Evolutionary conservation across 2,329 filamentous ascomycete species (phyloP), one percentile per base, ranked within the genome.

Genomic region (Tolypocladium album): DNA sequence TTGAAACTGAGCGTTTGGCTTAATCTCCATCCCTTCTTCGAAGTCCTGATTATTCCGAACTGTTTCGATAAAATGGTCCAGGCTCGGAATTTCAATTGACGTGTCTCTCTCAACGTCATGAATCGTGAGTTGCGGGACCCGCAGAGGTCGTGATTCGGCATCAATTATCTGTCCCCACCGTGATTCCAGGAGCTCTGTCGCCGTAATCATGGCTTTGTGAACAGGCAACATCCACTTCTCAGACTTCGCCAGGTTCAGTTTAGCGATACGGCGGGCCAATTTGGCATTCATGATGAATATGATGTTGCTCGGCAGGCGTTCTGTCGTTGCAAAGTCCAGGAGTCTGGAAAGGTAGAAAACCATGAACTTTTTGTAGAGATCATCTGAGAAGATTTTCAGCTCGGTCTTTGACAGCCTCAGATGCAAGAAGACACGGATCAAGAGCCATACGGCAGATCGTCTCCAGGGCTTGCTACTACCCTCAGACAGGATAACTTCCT

Each of bases 291-390:
- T 79, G 4, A 67, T 61, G 56, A 72, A 71, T 0, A 79, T 55
- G 9, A 72, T 24, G 15, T 75, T 70, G 5, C 66, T 68, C 0
- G 64, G 24, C 2, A 69, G 4, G 0, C 61, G 31, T 1, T 59
- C 17, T 0, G 64, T 43, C 1, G 67, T 62, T 0, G 69, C 67
- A 1, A 57, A 22, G 0, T 69, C 43, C n/a, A 81, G 64, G 7
- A 81, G 61, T 0, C 61, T 58, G 0, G 70, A 60, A 67, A 81
- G 72, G 63, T 82, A 70, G 24, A 74, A 78, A 0, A 77, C 55
- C 76, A 84, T 81, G 63, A 80, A 79, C 0, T 65, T 61, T 60
- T 86, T 86, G 69, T 84, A 86, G 0, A 69, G 58, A 2, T 22
- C 31, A 4, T 70, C 80, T 15, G 22, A 31, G 24, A 31, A 15